phyloP scores from a whole-genome alignment of 768 basidiomycete species.

The Porphyrellus cyaneotinctus region DNA sequence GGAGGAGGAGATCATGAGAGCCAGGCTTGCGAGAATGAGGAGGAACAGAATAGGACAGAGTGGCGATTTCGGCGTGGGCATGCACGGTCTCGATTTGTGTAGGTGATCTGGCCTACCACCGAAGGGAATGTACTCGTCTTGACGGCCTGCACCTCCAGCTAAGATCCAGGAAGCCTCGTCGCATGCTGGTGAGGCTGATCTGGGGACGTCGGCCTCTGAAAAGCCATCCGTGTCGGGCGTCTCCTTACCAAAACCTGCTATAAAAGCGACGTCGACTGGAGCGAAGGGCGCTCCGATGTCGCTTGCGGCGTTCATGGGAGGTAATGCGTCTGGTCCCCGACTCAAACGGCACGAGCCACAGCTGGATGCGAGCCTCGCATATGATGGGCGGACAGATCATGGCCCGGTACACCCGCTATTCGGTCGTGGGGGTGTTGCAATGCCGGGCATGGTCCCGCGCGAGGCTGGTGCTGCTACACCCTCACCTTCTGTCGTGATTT shows the following conservation, averaged over 20 bases:
- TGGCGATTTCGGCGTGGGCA: slow-evolving; percentile 38
- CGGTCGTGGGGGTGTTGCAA: slow-evolving; percentile 68
- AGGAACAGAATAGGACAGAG: slow-evolving; percentile 34
- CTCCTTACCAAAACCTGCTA: slow-evolving; percentile 12
- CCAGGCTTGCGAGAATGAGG: slow-evolving; percentile 43
- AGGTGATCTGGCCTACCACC: slow-evolving; percentile 17
- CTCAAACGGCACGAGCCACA: slow-evolving; percentile 73
- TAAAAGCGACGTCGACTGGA: slow-evolving; percentile 9
- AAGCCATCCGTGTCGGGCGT: slow-evolving; percentile 1
- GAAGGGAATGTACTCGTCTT: not conserved
- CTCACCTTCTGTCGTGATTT: slow-evolving; percentile 4
- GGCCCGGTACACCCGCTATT: slow-evolving; percentile 69
- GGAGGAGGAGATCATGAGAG: slow-evolving; percentile 49
- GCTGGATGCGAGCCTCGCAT: slow-evolving; percentile 60
- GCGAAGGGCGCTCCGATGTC: slow-evolving; percentile 53
- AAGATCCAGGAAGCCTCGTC: slow-evolving; percentile 18
- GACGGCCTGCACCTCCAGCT: slow-evolving; percentile 12
- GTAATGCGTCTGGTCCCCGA: slow-evolving; percentile 68
- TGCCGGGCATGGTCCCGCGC: slow-evolving; percentile 60
- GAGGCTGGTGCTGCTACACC: slow-evolving; percentile 6
- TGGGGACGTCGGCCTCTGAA: slow-evolving; percentile 2
- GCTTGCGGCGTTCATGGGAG: slow-evolving; percentile 79
- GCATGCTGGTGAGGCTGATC: slow-evolving; percentile 12
- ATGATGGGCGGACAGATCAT: slow-evolving; percentile 54
- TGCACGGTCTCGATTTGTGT: slow-evolving; percentile 32